These are phyloP conservation scores for Hypoxylon sp. DNA, from an alignment of 2,329 filamentous ascomycete genomes.

Conservation along the genomic window DNA sequence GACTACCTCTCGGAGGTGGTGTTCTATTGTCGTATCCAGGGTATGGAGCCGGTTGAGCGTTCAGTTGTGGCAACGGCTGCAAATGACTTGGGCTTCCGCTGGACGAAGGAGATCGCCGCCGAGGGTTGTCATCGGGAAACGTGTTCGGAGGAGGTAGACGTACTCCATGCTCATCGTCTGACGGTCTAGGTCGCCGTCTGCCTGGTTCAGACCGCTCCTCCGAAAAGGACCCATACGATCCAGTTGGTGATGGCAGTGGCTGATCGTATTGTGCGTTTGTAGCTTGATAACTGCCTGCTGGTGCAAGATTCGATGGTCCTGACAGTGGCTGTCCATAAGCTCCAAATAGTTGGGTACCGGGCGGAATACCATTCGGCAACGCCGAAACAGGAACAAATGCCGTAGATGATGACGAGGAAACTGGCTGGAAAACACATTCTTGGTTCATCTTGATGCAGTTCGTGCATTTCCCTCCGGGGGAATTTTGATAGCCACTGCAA, in stretches of 20 bases:
- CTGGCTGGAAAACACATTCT: slow-evolving; percentile 73
- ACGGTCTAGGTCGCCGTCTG: slow-evolving; percentile 57
- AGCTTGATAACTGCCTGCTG: slow-evolving; percentile 42
- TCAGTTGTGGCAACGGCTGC: slow-evolving; percentile 58
- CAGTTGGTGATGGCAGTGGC: slow-evolving; percentile 57
- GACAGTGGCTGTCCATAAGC: slow-evolving; percentile 71
- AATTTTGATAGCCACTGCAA: slow-evolving; percentile 73
- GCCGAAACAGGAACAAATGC: slow-evolving; percentile 73
- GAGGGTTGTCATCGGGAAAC: slow-evolving; percentile 64
- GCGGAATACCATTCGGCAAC: slow-evolving; percentile 70
- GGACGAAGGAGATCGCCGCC: slow-evolving; percentile 68
- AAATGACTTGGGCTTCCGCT: slow-evolving; percentile 64
- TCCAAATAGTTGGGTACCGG: slow-evolving; percentile 70
- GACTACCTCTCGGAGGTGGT: slow-evolving; percentile 59
- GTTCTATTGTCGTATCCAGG: slow-evolving; percentile 57
- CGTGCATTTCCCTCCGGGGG: slow-evolving; percentile 71
- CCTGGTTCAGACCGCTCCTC: slow-evolving; percentile 55
- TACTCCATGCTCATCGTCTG: slow-evolving; percentile 57
- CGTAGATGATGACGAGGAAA: slow-evolving; percentile 69
- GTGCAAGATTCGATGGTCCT: slow-evolving; percentile 48
- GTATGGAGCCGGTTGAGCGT: slow-evolving; percentile 48
- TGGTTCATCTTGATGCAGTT: slow-evolving; percentile 75
- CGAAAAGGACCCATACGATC: slow-evolving; percentile 56
- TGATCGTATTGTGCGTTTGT: slow-evolving; percentile 51
- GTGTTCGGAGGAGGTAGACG: slow-evolving; percentile 63